Base-by-base conservation (phyloP, 2,329 filamentous ascomycete genomes). In the Amphichorda felina region DNA sequence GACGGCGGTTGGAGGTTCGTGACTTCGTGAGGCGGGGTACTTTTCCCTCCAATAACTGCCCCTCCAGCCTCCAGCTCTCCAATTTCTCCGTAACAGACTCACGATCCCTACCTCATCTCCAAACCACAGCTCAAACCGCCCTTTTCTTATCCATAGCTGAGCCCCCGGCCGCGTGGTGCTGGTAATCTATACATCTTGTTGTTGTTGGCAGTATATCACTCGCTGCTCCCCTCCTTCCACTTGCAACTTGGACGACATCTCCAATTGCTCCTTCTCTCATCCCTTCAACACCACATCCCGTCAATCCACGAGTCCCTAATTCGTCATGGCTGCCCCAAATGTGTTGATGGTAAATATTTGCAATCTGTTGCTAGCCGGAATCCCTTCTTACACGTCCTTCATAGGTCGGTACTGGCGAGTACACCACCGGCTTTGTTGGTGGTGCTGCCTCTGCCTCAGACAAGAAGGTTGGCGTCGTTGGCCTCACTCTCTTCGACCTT, bases 381-480 rank as follows among this genome's bases (percentile, higher is more conserved):
- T 17, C 8, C 15, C 32, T 11, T 8, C 8, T 22, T 4, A 13
- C 9, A n/a, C 9, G 25, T 8, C n/a, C 6, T 32, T 6, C 8
- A 16, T 26, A 79, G 82, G 75, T 94, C 40, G 88, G 88, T 44
- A 94, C 88, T 9, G 89, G 88, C 51, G 88, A 95, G 70, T 95
- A 95, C 70, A 95, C 89, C 49, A 95, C 89, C 30, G 88, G 88
- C 39, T 95, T 91, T 48, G 87, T 94, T 38, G 86, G 84, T 39
- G 79, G 78, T 41, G 82, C 80, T 40, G 81, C 79, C 35, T 94
- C 86, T 4, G 79, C 74, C 9, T 94, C 86, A 34, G 89, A 95
- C 69, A 95, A 95, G 67, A 95, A 95, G 60, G 82, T 95, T 34
- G 88, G 89, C 39, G 89, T 95, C 8, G 88, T 95, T 14, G 88